Evolutionary conservation across 371 early-diverging fungal genomes (phyloP).

Genomic region (Actinomucor elegans): DNA sequence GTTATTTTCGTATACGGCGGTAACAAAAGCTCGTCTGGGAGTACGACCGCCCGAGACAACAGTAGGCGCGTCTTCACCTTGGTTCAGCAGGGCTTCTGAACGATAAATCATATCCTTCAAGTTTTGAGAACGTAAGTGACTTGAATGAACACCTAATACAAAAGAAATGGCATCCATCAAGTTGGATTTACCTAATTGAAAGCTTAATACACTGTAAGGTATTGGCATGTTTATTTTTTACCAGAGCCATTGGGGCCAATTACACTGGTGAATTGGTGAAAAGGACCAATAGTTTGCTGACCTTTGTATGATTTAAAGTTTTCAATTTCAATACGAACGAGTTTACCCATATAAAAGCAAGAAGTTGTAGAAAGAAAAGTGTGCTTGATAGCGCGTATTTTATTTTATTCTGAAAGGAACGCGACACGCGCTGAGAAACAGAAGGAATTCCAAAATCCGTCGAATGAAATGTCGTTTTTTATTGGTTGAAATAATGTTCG

Average conservation of each 20-base stretch:
- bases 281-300: constrained; percentile 91
- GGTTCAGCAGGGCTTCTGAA: constrained; percentile 48
- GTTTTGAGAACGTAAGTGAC: constrained; percentile 85
- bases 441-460: too few relatives aligned
- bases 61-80: constrained; percentile 16
- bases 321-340: constrained; percentile 91
- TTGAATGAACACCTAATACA: constrained; percentile 91
- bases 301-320: constrained; percentile 99
- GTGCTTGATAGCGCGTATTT: too few relatives aligned
- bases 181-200: constrained; percentile 89
- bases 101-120: constrained; percentile 92
- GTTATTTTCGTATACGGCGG: constrained; percentile 75
- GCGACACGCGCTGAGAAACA: too few relatives aligned
- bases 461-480: too few relatives aligned
- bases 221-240: constrained; percentile 15
- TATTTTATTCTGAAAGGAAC: too few relatives aligned
- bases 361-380: not conserved
- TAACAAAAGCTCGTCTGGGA: constrained; percentile 70
- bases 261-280: constrained; percentile 95
- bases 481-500: too few relatives aligned
- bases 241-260: constrained; percentile 99
- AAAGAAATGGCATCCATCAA: constrained; percentile 99
- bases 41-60: constrained; percentile 26
- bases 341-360: constrained; percentile 64
- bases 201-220: too few relatives aligned